Conservation (phyloP, 2,329 filamentous ascomycete genomes). For the Arachnomyces sp. region DNA sequence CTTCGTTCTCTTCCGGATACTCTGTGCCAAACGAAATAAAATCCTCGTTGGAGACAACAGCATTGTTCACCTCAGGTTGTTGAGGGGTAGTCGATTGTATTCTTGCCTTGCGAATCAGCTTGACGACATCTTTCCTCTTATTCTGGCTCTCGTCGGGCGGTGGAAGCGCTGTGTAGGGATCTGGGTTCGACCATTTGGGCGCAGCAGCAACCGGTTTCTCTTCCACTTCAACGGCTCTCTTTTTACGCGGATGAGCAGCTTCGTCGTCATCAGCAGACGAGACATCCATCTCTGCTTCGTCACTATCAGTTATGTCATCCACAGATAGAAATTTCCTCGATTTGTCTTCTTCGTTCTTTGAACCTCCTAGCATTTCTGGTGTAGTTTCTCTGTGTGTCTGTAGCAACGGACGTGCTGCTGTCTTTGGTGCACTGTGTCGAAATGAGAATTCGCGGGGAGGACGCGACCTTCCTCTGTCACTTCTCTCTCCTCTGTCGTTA, state of each 20-base stretch:
- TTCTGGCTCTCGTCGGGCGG: conserved; percentile 64
- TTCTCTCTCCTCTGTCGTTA: conserved; percentile 7
- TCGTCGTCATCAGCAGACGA: conserved; percentile 31
- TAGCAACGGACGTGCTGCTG: conserved; percentile 31
- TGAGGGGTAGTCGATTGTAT: conserved; percentile 49
- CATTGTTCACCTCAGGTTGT: conserved; percentile 45
- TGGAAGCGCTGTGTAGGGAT: conserved; percentile 83
- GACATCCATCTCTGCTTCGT: conserved; percentile 40
- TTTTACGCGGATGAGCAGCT: conserved; percentile 31
- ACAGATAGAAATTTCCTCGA: conserved; percentile 29
- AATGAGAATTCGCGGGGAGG: conserved; percentile 33
- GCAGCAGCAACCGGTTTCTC: conserved; percentile 18
- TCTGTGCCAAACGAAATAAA: conserved; percentile 81
- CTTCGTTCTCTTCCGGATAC: conserved; percentile 39
- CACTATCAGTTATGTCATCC: conserved; percentile 37
- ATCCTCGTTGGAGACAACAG: conserved; percentile 58
- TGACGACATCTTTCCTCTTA: conserved; percentile 81
- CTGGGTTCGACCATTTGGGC: conserved; percentile 92
- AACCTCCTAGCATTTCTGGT: conserved; percentile 26
- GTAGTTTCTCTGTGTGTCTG: conserved; percentile 27
- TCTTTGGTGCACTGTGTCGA: conserved; percentile 28
- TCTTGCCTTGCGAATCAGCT: conserved; percentile 84
- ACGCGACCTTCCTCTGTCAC: conserved; percentile 16
- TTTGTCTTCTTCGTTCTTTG: conserved; percentile 19
- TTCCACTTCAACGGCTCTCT: conserved; percentile 24